Percentiles rank a stretch among this genome's conserved stretches.
phyloP scores from a whole-genome alignment of 176 grass and related monocot genomes.

The Ensete glaucum region DNA sequence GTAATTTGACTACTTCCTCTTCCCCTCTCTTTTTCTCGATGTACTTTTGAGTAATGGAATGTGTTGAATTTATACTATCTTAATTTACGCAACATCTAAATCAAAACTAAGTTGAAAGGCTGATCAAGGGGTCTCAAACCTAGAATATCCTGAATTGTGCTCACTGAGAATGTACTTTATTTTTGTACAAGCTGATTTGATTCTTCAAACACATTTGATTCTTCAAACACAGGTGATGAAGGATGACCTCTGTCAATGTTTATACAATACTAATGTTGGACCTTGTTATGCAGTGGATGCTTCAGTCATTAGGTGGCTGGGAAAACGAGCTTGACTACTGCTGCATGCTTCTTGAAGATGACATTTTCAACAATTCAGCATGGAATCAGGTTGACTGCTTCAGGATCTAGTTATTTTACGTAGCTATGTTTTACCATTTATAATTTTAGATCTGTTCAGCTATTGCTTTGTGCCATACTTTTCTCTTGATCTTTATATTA shows the following conservation, averaged over 20 bases:
- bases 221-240: not conserved
- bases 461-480: not conserved
- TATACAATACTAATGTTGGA: not conserved
- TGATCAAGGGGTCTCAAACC: too few relatives aligned
- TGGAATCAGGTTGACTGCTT: slow-evolving; percentile 73
- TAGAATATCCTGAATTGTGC: too few relatives aligned
- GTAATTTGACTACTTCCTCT: slow-evolving; percentile 22
- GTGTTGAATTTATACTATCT: not conserved
- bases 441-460: not conserved
- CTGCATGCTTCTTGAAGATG: slow-evolving; percentile 62
- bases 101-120: too few relatives aligned
- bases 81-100: not conserved
- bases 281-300: slow-evolving; percentile 52
- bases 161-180: too few relatives aligned
- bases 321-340: slow-evolving; percentile 77
- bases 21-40: not conserved
- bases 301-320: slow-evolving; percentile 88
- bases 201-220: not conserved
- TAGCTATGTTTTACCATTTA: not conserved
- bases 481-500: not conserved
- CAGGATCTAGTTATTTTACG: not conserved
- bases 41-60: not conserved
- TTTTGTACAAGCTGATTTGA: not conserved
- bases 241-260: not conserved
- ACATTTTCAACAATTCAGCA: slow-evolving; percentile 95